Evolutionary conservation across 78 protist species (phyloP), one percentile per base, ranked within the genome.

Genomic region (Tieghemostelium lacteum): DNA sequence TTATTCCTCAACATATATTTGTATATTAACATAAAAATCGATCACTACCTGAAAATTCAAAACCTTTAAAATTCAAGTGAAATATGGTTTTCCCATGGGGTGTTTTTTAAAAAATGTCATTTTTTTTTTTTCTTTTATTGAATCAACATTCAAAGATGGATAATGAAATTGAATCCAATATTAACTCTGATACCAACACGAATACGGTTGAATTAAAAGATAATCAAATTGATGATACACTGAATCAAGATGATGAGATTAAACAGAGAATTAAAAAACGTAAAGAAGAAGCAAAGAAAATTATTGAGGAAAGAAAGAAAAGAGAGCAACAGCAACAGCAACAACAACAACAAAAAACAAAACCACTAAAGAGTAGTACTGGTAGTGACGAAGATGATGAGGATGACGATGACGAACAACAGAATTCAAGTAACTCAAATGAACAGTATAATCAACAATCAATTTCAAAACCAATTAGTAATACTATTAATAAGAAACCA

Each of bases 211-310:
- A 45, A 45, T 14, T 45, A 10, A 10, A 6, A 45, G 52, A 45
- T 45, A 10, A 45, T 10, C 6, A 45, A 14, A 45, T 45, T 19
- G 63, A 62, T 26, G 69, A 6, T 19, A n/a, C n/a, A n/a, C n/a
- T n/a, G n/a, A 36, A 62, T 57, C 77, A 66, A 58, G 78, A 83
- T 8, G 78, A 83, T 33, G 17, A 58, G 4, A 58, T 72, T 24
- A 69, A 26, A 69, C 91, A 83, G 39, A 83, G 91, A 69, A 83
- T 83, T 16, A 67, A 83, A 83, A 83, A 83, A 42, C 66, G 91
- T 69, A 83, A 83, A 24, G 91, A 83, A 60, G 91, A 83, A n/a
- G 91, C 91, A 14, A 83, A 83, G 7, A 66, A 78, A 69, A 70
- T 83, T 22, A 83, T 83, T 24, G 91, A 83, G 10, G 91, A 83